Base-by-base conservation (phyloP, 805 yeast genomes). In the Wickerhamiella siamensis region DNA sequence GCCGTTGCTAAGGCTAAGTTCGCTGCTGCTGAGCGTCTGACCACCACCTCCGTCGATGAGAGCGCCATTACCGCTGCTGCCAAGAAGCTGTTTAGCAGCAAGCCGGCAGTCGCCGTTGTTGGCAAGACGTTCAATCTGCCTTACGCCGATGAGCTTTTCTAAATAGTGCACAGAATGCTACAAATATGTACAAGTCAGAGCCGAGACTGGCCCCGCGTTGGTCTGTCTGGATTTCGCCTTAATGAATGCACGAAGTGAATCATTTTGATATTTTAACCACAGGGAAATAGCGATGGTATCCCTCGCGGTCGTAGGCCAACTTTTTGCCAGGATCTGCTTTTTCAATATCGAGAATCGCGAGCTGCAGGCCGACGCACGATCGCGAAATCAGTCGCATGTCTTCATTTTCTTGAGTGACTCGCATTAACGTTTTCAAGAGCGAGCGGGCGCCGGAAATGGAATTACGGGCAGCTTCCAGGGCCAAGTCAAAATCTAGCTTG, bases 61-160 rank as follows among this genome's bases (percentile, higher is more conserved):
- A 54, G 57, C 41, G 48, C 58, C 42, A 60, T 67, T 48, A 42
- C 53, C 45, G 58, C 63, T 21, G 51, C 54, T 34, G 62, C 57
- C 37, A 46, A 51, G 43, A 48, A 44, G 29, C 47, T 80, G 47
- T 41, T 55, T 26, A 47, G 42, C 40, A 71, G 70, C 50, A 75
- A 75, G 57, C 78, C 77, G 69, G 84, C 79, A 69, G 78, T 81
- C 58, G 91, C 79, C 51, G 95, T 91, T 49, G 78, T 83, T 48
- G 98, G 97, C 66, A 79, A 84, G 63, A 75, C 79, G 47, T 79
- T 77, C 59, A 76, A 75, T 51, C 75, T 88, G 67, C 96, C 98
- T 57, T 81, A 70, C 63, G 79, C 80, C 56, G 86, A 81, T 63
- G 95, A 91, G 69, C 78, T 88, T 66, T 82, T 80, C 62, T 62